Base-by-base conservation (phyloP, 345 rosid genomes). In the Gossypium longicalyx region DNA sequence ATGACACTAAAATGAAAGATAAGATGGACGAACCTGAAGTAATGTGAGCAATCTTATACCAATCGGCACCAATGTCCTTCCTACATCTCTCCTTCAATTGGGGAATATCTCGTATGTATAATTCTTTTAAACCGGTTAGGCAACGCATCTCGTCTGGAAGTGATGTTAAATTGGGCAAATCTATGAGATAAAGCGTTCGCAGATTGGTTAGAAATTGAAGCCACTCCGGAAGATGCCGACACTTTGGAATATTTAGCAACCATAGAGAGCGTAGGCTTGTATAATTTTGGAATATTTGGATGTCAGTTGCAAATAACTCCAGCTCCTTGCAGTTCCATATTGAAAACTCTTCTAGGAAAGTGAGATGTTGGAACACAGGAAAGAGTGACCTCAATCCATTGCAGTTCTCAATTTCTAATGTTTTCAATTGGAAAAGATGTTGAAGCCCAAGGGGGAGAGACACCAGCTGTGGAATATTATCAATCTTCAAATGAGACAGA, bases 71-170 rank as follows among this genome's bases (percentile, higher is more conserved):
- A 29, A 29, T 29, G 34, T 29, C 4, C 4, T 29, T 3, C 29
- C 29, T 3, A 29, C 4, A 29, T 29, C 4, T 29, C 3, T 29
- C 34, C 34, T 29, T 4, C 34, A 29, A 29, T 0, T 29, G 34
- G 0, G 4, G 34, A 3, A 29, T 29, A 0, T 0, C 0, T 29
- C 3, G 0, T 29, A 23, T 52, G 1, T 4, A 0, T 23, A 11
- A 3, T 2, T 0, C 0, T 23, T 13, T 0, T 43, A 60, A 60
- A 27, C 0, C 13, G 41, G 64, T 60, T 27, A 60, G 9, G 43
- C 43, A 1, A 8, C 9, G 29, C 29, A 27, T 27, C 29, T 27
- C 29, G 29, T 27, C 29, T 2, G 29, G 29, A 27, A 27, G 29
- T 0, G 29, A 27, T 27, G 29, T 27, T 0, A 27, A 27, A 27